Percentiles rank a stretch among this genome's conserved stretches.
Evolutionary conservation across 2,329 filamentous ascomycete species (phyloP).

Genomic region (Apiospora phragmitis): DNA sequence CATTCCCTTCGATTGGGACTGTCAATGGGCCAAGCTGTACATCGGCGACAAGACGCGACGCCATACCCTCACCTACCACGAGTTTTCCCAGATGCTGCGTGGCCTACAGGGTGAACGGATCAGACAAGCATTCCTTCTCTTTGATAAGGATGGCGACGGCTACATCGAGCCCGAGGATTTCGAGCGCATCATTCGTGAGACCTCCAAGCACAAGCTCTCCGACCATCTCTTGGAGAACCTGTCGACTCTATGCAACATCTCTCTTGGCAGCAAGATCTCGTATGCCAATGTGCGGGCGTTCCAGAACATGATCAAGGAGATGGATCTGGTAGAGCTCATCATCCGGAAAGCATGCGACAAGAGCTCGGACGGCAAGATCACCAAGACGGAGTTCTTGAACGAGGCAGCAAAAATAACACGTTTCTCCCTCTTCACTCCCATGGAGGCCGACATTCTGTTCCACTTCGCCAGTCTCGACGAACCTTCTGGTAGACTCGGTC

Average conservation of each 20-base stretch:
- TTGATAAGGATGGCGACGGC: slow-evolving; percentile 89
- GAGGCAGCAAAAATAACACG: slow-evolving; percentile 88
- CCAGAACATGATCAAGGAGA: slow-evolving; percentile 96
- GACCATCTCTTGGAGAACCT: slow-evolving; percentile 93
- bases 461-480: slow-evolving; percentile 95
- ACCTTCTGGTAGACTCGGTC: slow-evolving; percentile 78
- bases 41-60: slow-evolving; percentile 84
- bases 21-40: slow-evolving; percentile 94
- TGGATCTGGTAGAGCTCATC: slow-evolving; percentile 95
- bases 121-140: slow-evolving; percentile 88
- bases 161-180: slow-evolving; percentile 97
- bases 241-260: slow-evolving; percentile 92
- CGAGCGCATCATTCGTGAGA: slow-evolving; percentile 93
- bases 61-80: slow-evolving; percentile 89
- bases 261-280: slow-evolving; percentile 86
- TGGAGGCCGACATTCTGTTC: slow-evolving; percentile 98
- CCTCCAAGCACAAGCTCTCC: slow-evolving; percentile 91
- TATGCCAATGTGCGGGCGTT: slow-evolving; percentile 98
- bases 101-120: slow-evolving; percentile 95
- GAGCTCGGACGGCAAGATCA: slow-evolving; percentile 89
- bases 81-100: slow-evolving; percentile 97
- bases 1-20: slow-evolving; percentile 96
- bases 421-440: slow-evolving; percentile 95
- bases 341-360: slow-evolving; percentile 82
- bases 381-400: slow-evolving; percentile 88